These are phyloP conservation scores for Moelleriella libera DNA, from an alignment of 2,329 filamentous ascomycete genomes.

Conservation along the genomic window DNA sequence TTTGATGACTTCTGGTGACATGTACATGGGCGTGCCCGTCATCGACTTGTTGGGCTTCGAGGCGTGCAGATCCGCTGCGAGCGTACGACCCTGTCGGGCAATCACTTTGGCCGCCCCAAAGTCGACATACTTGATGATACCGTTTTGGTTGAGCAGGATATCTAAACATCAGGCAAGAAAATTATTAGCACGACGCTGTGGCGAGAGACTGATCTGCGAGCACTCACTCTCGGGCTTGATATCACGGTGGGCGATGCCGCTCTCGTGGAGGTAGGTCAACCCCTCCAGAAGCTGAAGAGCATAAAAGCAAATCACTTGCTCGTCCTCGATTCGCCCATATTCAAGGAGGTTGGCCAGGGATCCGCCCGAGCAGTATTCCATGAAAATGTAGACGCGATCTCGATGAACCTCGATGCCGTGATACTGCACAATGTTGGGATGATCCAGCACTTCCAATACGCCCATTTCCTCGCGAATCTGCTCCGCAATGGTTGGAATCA, in stretches of 20 bases:
- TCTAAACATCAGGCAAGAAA: slow-evolving; percentile 32
- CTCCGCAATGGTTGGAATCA: slow-evolving; percentile 84
- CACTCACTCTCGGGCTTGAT: slow-evolving; percentile 88
- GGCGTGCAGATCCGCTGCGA: slow-evolving; percentile 47
- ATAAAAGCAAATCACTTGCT: slow-evolving; percentile 95
- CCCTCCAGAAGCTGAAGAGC: slow-evolving; percentile 88
- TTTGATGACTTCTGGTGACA: slow-evolving; percentile 97
- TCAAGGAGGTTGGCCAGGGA: slow-evolving; percentile 82
- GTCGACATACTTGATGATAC: slow-evolving; percentile 97
- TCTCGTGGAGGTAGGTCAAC: slow-evolving; percentile 82
- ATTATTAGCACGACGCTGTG: too few species aligned
- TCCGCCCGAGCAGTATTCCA: slow-evolving; percentile 97
- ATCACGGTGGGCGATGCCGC: slow-evolving; percentile 85
- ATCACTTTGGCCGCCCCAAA: slow-evolving; percentile 97
- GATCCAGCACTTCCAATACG: slow-evolving; percentile 86
- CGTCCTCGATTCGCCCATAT: slow-evolving; percentile 93
- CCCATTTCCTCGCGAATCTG: slow-evolving; percentile 97
- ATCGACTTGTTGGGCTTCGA: slow-evolving; percentile 71
- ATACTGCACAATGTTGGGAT: slow-evolving; percentile 95
- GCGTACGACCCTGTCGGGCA: slow-evolving; percentile 79
- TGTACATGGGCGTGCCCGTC: slow-evolving; percentile 99
- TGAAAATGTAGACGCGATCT: slow-evolving; percentile 99
- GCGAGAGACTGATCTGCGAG: too few species aligned
- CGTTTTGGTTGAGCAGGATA: slow-evolving; percentile 91
- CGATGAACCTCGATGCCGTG: slow-evolving; percentile 96